phyloP scores from a whole-genome alignment of 441 rosid genomes.

The Populus trichocarpa region DNA sequence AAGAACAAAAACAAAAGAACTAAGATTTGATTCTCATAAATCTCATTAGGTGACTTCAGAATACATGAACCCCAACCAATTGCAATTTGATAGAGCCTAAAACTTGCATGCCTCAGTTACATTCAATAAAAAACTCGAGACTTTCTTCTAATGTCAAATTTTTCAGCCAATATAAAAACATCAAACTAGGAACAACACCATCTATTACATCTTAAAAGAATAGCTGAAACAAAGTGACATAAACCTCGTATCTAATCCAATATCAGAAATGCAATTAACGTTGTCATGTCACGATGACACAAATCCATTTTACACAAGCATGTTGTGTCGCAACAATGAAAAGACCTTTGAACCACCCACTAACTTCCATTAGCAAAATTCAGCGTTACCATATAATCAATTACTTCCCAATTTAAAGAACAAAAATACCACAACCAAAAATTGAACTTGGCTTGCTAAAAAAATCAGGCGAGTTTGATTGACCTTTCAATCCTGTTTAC shows the following conservation, averaged over 20 bases:
- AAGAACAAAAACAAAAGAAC: neutral
- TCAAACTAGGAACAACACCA: neutral
- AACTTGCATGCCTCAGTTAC: neutral
- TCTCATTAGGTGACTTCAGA: neutral
- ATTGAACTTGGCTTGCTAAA: constrained; percentile 5
- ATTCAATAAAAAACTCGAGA: neutral
- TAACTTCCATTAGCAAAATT: constrained; percentile 3
- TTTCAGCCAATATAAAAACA: neutral
- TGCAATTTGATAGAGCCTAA: neutral
- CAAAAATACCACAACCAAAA: neutral
- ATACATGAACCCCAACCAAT: neutral
- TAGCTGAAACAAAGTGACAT: neutral
- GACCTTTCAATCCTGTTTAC: constrained; percentile 11
- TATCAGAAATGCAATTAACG: neutral
- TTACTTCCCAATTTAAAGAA: neutral
- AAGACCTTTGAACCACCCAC: neutral
- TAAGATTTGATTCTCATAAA: neutral
- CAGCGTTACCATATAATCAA: constrained; percentile 4
- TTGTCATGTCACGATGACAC: neutral
- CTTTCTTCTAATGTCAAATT: neutral
- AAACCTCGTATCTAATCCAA: neutral
- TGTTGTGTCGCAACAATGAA: neutral
- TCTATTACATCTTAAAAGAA: neutral
- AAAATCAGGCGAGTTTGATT: neutral
- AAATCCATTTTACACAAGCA: neutral